Base-by-base conservation (phyloP, 1,139 yeast genomes). In the Sugiyamaella pinicola region DNA sequence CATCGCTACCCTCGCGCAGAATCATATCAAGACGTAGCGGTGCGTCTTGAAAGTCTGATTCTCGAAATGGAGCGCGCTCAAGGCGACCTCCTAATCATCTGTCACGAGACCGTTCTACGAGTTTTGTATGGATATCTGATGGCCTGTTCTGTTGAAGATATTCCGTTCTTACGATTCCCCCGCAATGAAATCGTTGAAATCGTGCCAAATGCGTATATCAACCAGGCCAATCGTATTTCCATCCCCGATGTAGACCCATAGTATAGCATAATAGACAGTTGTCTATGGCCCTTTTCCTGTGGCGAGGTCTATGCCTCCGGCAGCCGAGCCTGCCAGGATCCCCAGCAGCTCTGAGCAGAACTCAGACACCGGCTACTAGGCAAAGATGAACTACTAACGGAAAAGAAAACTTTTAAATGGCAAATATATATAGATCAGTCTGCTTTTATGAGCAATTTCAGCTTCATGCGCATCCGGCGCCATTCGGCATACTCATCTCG, bases 11-110 rank as follows among this genome's bases (percentile, higher is more conserved):
- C 96, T 6, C 78, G 98, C 52, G 89, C 96, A 0, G 99, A 93
- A 70, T 87, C 95, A 53, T 93, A 90, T 67, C 99, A 93, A 69
- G 99, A 93, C 69, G 77, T 95, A 54, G 98, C 99, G 0, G 86
- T 93, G 42, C 84, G 96, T 61, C 82, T 95, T 71, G 99, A 95
- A 70, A 96, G 99, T 0, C 76, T 93, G 57, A 83, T 93, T 57
- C 76, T 93, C 68, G 98, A 91, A 70, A 85, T 93, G 84, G 99
- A 91, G 69, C 80, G 97, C 61, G 84, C 86, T 80, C 80, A 87
- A 54, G 90, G 95, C 22, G 97, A 90, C 68, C 80, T 95, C 26
- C 75, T 93, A 58, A 85, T 93, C 55, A 87, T 93, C 61, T 98
- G 97, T 0, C 98, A 95, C 67, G 97, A 91, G 64, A 83, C 96